Evolutionary conservation across 805 yeast species (phyloP), one percentile per base, ranked within the genome.

Genomic region (Priceomyces castillae): DNA sequence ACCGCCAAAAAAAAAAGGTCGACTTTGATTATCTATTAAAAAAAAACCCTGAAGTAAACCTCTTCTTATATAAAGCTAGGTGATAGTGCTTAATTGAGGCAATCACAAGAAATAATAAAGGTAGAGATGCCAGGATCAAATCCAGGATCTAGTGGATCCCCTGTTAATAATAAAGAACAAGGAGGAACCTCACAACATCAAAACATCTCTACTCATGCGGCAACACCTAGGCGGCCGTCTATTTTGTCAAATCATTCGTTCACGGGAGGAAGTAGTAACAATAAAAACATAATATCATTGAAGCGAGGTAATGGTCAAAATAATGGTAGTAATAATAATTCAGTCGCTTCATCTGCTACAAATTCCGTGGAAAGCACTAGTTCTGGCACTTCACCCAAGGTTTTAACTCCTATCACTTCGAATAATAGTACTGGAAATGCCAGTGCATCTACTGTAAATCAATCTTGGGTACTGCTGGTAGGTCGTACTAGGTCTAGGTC

Each of bases 401-500:
- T 33, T 4, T 33, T 33, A 19, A 33, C 36, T 19, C 36, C 36
- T 17, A 33, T 10, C 19, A 10, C 23, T 6, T 14, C 36, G 12
- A 33, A 33, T 17, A 17, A 10, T 15, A 33, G 31, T n/a, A n/a
- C 10, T 5, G 15, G 31, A 12, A 28, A 28, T n/a, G 10, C 12
- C 10, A 28, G 15, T 28, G 5, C 31, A 28, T 28, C 31, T n/a
- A 11, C 31, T 5, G 30, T n/a, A 12, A 37, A 37, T 25, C 40
- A 37, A 26, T 15, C 16, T 3, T 7, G 40, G 6, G 18, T 25
- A n/a, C 15, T 18, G 31, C 40, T 18, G 23, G 19, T 11, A 10
- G 28, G 31, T 23, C 19, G 40, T 12, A 10, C 31, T 12, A 41
- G 58, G 9, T 51, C 63, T 1, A 47, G 56, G 14, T 55, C 58